These are phyloP conservation scores for Kitagawia praeruptora DNA, from an alignment of 129 eudicot species.

Conservation along the genomic window DNA sequence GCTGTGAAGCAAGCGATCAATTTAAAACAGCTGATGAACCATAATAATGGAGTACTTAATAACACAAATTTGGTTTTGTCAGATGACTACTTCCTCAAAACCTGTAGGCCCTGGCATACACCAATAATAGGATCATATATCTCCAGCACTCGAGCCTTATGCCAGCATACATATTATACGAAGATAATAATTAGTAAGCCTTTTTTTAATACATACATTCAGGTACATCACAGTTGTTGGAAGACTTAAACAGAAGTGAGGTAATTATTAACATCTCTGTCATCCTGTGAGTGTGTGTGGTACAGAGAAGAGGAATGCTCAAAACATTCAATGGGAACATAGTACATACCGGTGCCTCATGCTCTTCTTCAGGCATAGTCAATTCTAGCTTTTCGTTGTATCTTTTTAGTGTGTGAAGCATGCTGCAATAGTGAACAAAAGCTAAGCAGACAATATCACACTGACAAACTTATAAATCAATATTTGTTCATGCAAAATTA, in stretches of 20 bases:
- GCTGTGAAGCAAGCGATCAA: neutral
- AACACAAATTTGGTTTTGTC: neutral
- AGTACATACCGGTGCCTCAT: constrained; percentile 28
- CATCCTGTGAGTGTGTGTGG: neutral
- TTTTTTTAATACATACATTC: neutral
- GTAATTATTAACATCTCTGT: neutral
- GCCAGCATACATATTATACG: neutral
- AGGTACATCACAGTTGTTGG: neutral
- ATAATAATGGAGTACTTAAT: neutral
- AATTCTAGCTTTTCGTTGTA: constrained; percentile 19
- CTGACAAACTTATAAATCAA: neutral
- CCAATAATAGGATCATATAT: neutral
- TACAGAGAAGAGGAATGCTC: neutral
- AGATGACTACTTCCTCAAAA: neutral
- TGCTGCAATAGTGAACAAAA: constrained; percentile 28
- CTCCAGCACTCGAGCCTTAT: neutral
- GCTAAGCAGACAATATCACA: neutral
- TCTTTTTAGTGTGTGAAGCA: constrained; percentile 30
- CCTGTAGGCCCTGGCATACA: neutral
- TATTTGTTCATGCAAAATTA: neutral
- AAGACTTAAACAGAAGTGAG: neutral
- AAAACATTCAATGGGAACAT: neutral
- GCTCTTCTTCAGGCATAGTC: neutral
- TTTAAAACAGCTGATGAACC: neutral
- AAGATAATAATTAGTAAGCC: neutral